Conservation (phyloP, 345 rosid genomes). For the Eucalyptus shirleyi region DNA sequence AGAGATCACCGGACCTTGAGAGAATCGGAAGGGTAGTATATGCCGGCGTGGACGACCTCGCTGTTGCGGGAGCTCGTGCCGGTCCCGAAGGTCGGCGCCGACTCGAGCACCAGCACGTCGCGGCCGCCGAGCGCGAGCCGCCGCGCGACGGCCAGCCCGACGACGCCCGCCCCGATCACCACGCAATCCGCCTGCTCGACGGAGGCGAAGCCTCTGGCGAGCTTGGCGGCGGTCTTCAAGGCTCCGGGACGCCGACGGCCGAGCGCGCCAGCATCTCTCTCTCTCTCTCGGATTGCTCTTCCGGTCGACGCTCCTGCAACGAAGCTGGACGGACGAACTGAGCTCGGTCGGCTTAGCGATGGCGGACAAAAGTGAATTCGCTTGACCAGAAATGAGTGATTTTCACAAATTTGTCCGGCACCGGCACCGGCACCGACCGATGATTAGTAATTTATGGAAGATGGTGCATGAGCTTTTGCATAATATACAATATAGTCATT, state of each 20-base stretch:
- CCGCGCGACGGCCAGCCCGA: constrained; percentile 75
- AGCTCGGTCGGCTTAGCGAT: neutral
- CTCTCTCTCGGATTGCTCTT: neutral
- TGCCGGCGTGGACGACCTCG: constrained; percentile 91
- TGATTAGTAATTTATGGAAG: neutral
- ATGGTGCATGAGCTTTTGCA: neutral
- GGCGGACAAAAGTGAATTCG: neutral
- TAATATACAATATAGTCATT: too few species aligned
- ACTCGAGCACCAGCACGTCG: constrained; percentile 68
- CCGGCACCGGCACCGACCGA: neutral
- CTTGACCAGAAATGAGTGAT: neutral
- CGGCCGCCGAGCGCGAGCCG: constrained; percentile 49
- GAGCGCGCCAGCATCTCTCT: neutral
- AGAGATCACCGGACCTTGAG: constrained; percentile 34
- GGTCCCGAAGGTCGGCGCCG: constrained; percentile 77
- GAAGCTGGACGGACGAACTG: neutral
- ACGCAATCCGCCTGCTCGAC: constrained; percentile 29
- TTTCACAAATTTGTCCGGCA: neutral
- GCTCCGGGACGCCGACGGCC: neutral
- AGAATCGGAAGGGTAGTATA: constrained; percentile 70
- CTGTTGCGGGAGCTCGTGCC: constrained; percentile 81
- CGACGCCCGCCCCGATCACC: constrained; percentile 89
- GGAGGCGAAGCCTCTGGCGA: neutral
- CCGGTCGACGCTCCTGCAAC: neutral
- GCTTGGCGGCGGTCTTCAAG: neutral